These are phyloP conservation scores for Musa balbisiana DNA, from an alignment of 202 grass and related monocot species.

Conservation along the genomic window DNA sequence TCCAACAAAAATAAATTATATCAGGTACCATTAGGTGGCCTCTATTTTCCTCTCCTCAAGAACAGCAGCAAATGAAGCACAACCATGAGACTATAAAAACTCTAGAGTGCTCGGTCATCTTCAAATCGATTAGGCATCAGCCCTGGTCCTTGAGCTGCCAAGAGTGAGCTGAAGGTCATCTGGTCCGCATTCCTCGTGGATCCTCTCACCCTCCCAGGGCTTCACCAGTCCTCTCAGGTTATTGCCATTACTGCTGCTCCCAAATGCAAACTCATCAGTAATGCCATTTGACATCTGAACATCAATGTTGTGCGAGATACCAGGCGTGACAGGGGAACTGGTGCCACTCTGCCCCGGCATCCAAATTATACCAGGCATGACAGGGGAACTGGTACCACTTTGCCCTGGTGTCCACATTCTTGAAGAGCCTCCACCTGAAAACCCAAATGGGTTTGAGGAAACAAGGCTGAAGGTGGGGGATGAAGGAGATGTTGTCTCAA, in stretches of 20 bases:
- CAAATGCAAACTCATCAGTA: constrained; percentile 81
- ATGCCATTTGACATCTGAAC: constrained; percentile 49
- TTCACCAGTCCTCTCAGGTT: constrained; percentile 44
- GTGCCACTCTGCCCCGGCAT: constrained; percentile 37
- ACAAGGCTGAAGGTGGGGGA: constrained; percentile 88
- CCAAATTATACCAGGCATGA: constrained; percentile 29
- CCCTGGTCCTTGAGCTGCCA: constrained; percentile 61
- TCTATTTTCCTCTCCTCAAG: constrained; percentile 16
- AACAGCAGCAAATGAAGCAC: background rate
- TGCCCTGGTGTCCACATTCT: constrained; percentile 81
- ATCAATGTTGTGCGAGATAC: constrained; percentile 33
- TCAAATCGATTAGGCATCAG: constrained; percentile 28
- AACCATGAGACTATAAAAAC: background rate
- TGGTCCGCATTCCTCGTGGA: constrained; percentile 81
- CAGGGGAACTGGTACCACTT: constrained; percentile 79
- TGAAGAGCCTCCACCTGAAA: constrained; percentile 39
- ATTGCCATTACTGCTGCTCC: constrained; percentile 43
- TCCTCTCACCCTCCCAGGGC: constrained; percentile 88
- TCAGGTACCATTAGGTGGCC: constrained; percentile 29
- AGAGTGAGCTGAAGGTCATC: constrained; percentile 95
- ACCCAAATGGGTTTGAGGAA: constrained; percentile 68
- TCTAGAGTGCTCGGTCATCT: background rate
- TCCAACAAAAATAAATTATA: constrained; percentile 15
- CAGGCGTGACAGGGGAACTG: constrained; percentile 55
- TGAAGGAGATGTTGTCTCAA: constrained; percentile 61